Evolutionary conservation across 148 eudicot species (phyloP).

Genomic region (Nepenthes gracilis): DNA sequence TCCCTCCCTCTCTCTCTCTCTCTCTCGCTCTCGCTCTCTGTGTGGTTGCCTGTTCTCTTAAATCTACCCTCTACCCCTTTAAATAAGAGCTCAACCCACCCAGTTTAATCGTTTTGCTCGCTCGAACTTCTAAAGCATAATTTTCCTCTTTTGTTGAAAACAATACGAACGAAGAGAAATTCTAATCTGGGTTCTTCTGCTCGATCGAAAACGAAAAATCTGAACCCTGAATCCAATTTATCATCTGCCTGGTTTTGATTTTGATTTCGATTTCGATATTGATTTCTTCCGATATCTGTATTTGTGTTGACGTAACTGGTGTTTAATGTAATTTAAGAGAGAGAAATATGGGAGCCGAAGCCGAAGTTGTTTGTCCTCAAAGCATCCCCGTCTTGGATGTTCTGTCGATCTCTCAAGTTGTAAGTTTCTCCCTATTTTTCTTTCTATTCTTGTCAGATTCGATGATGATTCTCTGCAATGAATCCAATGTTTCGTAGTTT

Average conservation of each 20-base stretch:
- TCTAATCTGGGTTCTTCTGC: too few relatives aligned
- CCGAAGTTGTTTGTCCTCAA: constrained; percentile 33
- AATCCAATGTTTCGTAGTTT: background rate
- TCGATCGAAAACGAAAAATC: background rate
- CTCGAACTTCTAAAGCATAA: too few relatives aligned
- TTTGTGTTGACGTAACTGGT: background rate
- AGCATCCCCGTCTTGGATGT: constrained; percentile 38
- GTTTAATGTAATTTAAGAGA: background rate
- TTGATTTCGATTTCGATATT: background rate
- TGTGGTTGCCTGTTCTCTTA: too few relatives aligned
- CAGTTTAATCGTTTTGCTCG: too few relatives aligned
- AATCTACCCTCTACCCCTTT: background rate
- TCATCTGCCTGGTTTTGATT: background rate
- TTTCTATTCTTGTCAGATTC: background rate
- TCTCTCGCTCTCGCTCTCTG: too few relatives aligned
- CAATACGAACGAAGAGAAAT: too few relatives aligned
- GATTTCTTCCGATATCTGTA: background rate
- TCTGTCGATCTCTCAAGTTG: constrained; percentile 23
- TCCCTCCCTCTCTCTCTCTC: constrained; percentile 1
- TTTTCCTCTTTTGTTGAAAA: too few relatives aligned
- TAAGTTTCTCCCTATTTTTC: constrained; percentile 7
- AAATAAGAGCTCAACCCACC: background rate
- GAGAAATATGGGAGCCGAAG: constrained; percentile 50
- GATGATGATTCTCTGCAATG: background rate
- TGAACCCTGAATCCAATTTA: constrained; percentile 1